Conservation (phyloP, 208 protist species). For the Leishmania guyanensis region DNA sequence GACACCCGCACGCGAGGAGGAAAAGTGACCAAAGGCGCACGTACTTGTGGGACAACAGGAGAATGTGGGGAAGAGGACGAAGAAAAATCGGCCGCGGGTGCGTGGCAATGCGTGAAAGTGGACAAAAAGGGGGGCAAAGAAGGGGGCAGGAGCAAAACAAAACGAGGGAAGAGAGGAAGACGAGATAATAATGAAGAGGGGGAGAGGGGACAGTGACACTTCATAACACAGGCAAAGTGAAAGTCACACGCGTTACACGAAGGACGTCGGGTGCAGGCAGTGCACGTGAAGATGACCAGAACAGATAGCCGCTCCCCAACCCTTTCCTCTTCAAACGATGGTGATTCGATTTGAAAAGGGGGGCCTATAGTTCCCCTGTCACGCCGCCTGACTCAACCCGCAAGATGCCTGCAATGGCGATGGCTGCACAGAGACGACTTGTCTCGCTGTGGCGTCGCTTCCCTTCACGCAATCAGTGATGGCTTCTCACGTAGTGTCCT, state of each 20-base stretch:
- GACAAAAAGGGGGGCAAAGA: constrained; percentile 1
- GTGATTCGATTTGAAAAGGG: neutral
- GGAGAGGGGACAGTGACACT: neutral
- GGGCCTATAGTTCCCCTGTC: neutral
- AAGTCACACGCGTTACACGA: neutral
- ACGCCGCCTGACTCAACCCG: neutral
- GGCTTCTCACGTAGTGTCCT: neutral
- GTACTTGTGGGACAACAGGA: neutral
- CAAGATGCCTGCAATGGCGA: neutral
- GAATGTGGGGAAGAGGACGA: neutral
- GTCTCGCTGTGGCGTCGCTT: neutral
- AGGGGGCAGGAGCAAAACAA: neutral
- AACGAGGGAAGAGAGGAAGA: neutral
- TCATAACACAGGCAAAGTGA: neutral
- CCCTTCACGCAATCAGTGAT: neutral
- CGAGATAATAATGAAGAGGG: neutral
- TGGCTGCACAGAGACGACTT: neutral
- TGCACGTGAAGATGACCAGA: neutral
- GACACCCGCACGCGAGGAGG: neutral
- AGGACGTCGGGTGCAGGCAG: neutral
- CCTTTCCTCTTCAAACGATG: neutral
- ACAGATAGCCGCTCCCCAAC: neutral
- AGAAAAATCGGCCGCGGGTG: neutral
- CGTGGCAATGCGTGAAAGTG: neutral
- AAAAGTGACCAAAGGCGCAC: neutral